A percentile compares a stretch with the other conserved stretches of the same genome.
Conservation (phyloP, 2,329 filamentous ascomycete species). For the Apiospora phragmitis region DNA sequence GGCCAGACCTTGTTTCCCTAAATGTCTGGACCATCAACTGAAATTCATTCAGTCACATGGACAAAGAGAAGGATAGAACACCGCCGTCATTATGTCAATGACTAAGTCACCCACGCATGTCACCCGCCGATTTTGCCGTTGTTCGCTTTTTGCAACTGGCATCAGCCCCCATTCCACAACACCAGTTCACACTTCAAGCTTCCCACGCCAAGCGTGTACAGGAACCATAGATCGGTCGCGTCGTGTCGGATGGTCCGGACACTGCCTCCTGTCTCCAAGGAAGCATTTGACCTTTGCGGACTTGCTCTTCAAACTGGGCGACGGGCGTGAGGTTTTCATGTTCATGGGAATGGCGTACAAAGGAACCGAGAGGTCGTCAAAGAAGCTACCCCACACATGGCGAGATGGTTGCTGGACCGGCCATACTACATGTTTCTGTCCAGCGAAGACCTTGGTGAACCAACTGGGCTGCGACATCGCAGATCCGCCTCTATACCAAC, state of each 20-base stretch:
- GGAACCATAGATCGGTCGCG: slow-evolving; percentile 35
- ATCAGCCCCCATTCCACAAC: background rate
- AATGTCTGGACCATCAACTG: background rate
- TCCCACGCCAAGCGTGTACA: slow-evolving; percentile 35
- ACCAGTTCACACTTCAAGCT: slow-evolving; percentile 18
- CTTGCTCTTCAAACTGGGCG: slow-evolving; percentile 29
- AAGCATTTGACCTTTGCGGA: slow-evolving; percentile 38
- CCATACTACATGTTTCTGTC: slow-evolving; percentile 29
- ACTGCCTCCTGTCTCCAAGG: slow-evolving; percentile 26
- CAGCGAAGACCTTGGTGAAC: slow-evolving; percentile 30
- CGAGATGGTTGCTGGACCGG: slow-evolving; percentile 33
- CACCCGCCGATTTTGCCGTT: no score
- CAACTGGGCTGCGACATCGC: slow-evolving; percentile 40
- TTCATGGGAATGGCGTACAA: slow-evolving; percentile 30
- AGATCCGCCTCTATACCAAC: slow-evolving; percentile 40
- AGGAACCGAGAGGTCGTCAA: slow-evolving; percentile 18
- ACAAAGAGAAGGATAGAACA: background rate
- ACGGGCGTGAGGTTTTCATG: slow-evolving; percentile 29
- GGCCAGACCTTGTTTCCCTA: background rate
- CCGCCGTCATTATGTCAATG: background rate
- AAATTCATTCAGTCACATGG: background rate
- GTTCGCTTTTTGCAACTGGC: no score
- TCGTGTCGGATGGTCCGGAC: slow-evolving; percentile 35
- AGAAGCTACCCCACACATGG: slow-evolving; percentile 32
- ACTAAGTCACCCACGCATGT: slow-evolving; percentile 20